phyloP scores from a whole-genome alignment of 208 protist species.

The Wallacemonas rigidus region DNA sequence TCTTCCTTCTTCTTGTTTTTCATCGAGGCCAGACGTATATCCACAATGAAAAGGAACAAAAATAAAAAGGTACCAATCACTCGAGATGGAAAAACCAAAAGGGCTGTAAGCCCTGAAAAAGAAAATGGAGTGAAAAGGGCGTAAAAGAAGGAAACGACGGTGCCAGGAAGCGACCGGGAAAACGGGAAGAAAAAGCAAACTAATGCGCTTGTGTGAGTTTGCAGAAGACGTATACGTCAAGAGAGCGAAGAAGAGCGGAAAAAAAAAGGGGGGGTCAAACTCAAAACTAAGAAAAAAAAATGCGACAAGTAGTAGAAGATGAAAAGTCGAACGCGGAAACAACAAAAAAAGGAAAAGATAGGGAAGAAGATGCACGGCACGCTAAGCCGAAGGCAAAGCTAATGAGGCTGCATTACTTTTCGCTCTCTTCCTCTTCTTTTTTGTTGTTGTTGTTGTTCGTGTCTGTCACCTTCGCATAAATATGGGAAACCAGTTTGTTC shows the following conservation, averaged over 20 bases:
- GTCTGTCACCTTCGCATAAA: neutral
- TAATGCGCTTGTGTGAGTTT: neutral
- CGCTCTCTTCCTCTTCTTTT: constrained; percentile 23
- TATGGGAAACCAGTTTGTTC: too few species aligned
- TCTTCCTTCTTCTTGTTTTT: constrained; percentile 3
- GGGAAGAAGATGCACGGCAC: neutral
- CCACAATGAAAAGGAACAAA: too few species aligned
- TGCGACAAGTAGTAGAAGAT: too few species aligned
- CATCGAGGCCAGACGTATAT: neutral
- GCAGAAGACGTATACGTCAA: neutral
- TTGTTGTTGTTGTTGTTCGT: constrained; percentile 8
- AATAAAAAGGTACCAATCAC: too few species aligned
- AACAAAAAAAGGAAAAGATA: neutral
- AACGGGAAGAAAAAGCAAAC: neutral
- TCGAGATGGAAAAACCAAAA: neutral
- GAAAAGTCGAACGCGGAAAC: neutral
- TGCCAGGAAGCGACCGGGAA: neutral
- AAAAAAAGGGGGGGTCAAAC: neutral
- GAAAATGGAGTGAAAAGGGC: constrained; percentile 4
- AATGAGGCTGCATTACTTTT: neutral
- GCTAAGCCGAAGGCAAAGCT: neutral
- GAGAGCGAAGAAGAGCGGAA: neutral
- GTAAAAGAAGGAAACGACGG: neutral
- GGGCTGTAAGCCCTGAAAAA: neutral
- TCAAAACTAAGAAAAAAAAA: neutral